phyloP scores from a whole-genome alignment of 2,329 filamentous ascomycete genomes.

The Ophiosphaerella narmari region DNA sequence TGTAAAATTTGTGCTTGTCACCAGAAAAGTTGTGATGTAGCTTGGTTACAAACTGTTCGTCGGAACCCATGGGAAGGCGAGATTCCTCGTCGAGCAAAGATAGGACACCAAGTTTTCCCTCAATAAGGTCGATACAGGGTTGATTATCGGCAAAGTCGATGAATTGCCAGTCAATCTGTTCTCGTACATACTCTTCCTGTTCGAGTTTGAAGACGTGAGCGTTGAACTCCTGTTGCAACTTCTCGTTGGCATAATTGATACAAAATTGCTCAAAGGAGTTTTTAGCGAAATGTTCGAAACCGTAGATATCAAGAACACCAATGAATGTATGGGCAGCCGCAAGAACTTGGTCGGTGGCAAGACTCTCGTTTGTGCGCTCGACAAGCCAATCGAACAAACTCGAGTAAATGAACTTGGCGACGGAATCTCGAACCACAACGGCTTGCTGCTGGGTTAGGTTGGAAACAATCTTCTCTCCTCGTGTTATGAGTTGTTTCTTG shows the following conservation, averaged over 20 bases:
- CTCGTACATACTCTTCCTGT: slow-evolving; percentile 94
- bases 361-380: slow-evolving; percentile 89
- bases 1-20: slow-evolving; percentile 96
- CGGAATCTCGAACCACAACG: slow-evolving; percentile 91
- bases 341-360: slow-evolving; percentile 87
- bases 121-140: slow-evolving; percentile 97
- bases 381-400: slow-evolving; percentile 99
- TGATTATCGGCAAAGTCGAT: slow-evolving; percentile 99
- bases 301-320: slow-evolving; percentile 98
- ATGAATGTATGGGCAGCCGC: slow-evolving; percentile 87
- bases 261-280: slow-evolving; percentile 99
- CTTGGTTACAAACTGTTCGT: slow-evolving; percentile 96
- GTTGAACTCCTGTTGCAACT: slow-evolving; percentile 98
- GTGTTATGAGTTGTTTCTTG: slow-evolving; percentile 96
- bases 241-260: slow-evolving; percentile 99
- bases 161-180: slow-evolving; percentile 99
- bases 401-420: slow-evolving; percentile 98
- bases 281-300: slow-evolving; percentile 98
- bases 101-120: slow-evolving; percentile 92
- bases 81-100: slow-evolving; percentile 96
- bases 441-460: slow-evolving; percentile 94
- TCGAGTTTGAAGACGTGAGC: slow-evolving; percentile 99
- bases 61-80: slow-evolving; percentile 92
- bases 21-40: slow-evolving; percentile 89
- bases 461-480: slow-evolving; percentile 96